phyloP scores from a whole-genome alignment of 2,329 filamentous ascomycete species.

The Eutypa lata region DNA sequence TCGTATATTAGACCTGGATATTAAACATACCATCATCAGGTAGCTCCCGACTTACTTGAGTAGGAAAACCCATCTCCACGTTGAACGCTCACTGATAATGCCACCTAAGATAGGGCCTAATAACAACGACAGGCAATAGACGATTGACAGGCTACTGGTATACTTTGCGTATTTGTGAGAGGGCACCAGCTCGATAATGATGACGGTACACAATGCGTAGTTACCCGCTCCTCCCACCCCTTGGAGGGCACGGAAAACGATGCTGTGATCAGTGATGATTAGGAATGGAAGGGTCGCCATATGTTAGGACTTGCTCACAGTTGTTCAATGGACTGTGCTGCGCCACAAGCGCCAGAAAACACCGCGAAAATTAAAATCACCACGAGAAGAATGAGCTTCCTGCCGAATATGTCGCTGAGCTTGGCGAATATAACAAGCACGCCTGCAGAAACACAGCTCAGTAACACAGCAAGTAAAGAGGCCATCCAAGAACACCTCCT shows the following conservation, averaged over 20 bases:
- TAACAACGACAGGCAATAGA: not conserved
- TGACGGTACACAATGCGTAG: not conserved
- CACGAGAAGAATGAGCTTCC: not conserved
- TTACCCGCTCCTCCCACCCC: not conserved
- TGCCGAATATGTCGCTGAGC: not conserved
- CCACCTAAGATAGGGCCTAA: not conserved
- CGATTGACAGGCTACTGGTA: not conserved
- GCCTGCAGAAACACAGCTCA: not conserved
- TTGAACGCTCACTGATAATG: not conserved
- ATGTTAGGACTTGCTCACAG: not conserved
- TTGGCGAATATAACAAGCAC: not conserved
- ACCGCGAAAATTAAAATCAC: not conserved
- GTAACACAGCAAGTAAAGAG: not conserved
- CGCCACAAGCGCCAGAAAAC: not conserved
- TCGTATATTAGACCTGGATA: too few species aligned
- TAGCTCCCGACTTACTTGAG: not conserved
- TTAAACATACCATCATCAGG: not conserved
- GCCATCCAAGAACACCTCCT: too few species aligned
- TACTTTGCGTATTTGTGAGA: not conserved
- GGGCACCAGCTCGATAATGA: not conserved
- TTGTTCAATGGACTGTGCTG: not conserved
- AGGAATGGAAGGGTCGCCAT: not conserved
- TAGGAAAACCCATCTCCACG: not conserved
- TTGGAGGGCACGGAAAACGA: not conserved
- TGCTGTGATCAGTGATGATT: not conserved